These are phyloP conservation scores for Gastrodia elata DNA, from an alignment of 106 monocot genomes.

Conservation along the genomic window DNA sequence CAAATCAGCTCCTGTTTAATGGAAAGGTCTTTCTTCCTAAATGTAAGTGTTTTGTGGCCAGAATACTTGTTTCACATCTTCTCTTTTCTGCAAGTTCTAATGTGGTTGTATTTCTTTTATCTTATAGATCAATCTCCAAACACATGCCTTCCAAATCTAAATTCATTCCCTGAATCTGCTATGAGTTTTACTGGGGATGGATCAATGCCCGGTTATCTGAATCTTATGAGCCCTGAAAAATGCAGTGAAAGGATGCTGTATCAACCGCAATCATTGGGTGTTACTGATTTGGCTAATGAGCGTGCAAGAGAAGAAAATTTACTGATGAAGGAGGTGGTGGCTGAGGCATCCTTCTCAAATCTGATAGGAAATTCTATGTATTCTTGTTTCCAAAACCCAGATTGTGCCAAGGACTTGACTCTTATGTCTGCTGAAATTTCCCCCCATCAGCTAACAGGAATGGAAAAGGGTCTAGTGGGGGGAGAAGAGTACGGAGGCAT, in stretches of 20 bases:
- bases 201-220: not conserved
- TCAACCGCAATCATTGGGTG: not conserved
- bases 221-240: slow-evolving; percentile 5
- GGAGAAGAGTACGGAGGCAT: slow-evolving; percentile 13
- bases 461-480: not conserved
- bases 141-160: slow-evolving; percentile 15
- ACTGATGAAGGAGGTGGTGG: not conserved
- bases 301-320: not conserved
- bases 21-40: not conserved
- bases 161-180: slow-evolving; percentile 10
- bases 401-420: not conserved
- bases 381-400: slow-evolving; percentile 7
- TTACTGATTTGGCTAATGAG: slow-evolving; percentile 7
- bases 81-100: not conserved
- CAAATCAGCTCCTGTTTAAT: not conserved
- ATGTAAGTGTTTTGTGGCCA: slow-evolving; percentile 7
- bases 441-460: not conserved
- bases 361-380: not conserved
- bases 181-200: not conserved
- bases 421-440: not conserved
- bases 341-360: slow-evolving; percentile 12
- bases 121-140: slow-evolving; percentile 9
- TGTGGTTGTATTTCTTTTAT: not conserved
- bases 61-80: not conserved
- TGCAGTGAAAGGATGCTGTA: not conserved